Evolutionary conservation across 2,329 filamentous ascomycete genomes (phyloP), one percentile per base, ranked within the genome.

Genomic region (Paracoccidioides brasiliensis): DNA sequence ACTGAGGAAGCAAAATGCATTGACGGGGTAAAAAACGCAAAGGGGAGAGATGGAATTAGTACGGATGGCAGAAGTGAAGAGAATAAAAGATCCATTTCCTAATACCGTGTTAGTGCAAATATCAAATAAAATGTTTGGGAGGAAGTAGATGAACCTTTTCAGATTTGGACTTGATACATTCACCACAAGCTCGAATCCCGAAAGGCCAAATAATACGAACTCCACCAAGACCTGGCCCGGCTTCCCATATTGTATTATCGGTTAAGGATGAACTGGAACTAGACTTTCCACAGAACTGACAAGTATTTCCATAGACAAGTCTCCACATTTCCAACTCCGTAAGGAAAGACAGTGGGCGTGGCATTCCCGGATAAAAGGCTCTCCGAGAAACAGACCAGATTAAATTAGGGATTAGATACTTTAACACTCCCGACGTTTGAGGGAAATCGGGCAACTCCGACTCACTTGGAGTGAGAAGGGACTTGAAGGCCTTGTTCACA

Each of bases 251-350:
- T 37, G 72, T 64, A 71, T 73, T 65, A 58, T 68, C 62, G 57
- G 65, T 6, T 50, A 58, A 56, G 64, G 58, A 54, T 60, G 44
- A 37, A 56, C 55, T 50, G 58, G 59, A 58, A 50, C 58, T 58
- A 56, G 54, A 58, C 64, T 74, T 80, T 54, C 71, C 73, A 69
- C 88, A 93, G 61, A 83, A 81, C 64, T 90, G 83, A 68, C 88
- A 94, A 55, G 66, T 70, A 35, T 66, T 73, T 50, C 80, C 78
- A 67, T 81, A 83, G 40, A 82, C 76, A 52, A 93, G 73, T 64
- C 79, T 80, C 80, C 88, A 89, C 86, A 90, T 90, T 44, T 84
- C 80, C 60, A 87, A 73, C 69, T 93, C 88, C 44, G 80, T 80
- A 65, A 78, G 80, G 56, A 76, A 78, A 53, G 74, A 72, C 52